These are phyloP conservation scores for Erythrophleum ivorense DNA, from an alignment of 331 rosid species.

Conservation along the genomic window DNA sequence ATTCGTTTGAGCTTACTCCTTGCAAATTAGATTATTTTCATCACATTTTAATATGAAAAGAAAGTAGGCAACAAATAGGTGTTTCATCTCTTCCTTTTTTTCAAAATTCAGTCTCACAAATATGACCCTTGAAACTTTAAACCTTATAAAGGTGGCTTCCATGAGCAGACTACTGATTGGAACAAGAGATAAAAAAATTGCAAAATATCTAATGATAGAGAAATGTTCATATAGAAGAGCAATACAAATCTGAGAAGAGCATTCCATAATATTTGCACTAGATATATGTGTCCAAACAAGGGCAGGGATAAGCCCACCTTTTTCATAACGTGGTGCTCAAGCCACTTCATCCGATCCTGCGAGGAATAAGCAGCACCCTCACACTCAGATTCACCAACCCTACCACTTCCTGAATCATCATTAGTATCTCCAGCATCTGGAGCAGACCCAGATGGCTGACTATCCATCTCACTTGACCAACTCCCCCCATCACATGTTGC, in stretches of 20 bases:
- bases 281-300: slow-evolving; percentile 3
- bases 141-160: slow-evolving; percentile 4
- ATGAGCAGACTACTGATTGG: slow-evolving; percentile 11
- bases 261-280: not conserved
- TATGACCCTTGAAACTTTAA: not conserved
- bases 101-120: not conserved
- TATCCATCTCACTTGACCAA: slow-evolving; percentile 72
- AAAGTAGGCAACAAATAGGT: slow-evolving; percentile 22
- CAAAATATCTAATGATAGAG: not conserved
- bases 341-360: slow-evolving; percentile 62
- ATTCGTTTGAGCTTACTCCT: not conserved
- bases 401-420: slow-evolving; percentile 59
- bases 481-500: slow-evolving; percentile 53
- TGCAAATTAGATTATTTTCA: slow-evolving; percentile 16
- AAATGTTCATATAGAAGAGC: not conserved
- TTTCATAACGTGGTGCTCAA: slow-evolving; percentile 63
- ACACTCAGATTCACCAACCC: slow-evolving; percentile 63
- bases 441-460: slow-evolving; percentile 61
- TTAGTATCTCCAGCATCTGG: slow-evolving; percentile 52
- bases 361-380: slow-evolving; percentile 52
- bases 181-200: not conserved
- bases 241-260: slow-evolving; percentile 7
- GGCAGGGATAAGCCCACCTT: slow-evolving; percentile 55
- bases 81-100: slow-evolving; percentile 20
- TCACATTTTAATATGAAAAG: slow-evolving; percentile 25